A percentile compares a stretch with the other conserved stretches of the same genome.
Evolutionary conservation across 805 yeast genomes (phyloP).

Genomic region (Sugiyamaella lignohabitans): DNA sequence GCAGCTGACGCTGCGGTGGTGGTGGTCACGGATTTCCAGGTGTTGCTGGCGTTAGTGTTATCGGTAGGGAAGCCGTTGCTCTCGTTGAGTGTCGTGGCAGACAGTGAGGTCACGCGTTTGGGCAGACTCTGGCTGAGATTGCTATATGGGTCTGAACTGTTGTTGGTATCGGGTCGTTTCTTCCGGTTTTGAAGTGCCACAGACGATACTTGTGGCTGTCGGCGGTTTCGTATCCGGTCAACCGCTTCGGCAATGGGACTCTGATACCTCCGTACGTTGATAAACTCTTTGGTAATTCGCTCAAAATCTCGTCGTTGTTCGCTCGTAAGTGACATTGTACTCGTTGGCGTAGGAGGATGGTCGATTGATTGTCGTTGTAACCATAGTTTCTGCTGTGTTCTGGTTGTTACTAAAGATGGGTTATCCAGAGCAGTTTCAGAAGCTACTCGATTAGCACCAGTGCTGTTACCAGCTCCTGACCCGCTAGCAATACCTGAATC

Average conservation of each 20-base stretch:
- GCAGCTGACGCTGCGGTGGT: slow-evolving; percentile 16
- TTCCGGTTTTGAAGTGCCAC: background rate
- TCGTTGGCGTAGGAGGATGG: slow-evolving; percentile 11
- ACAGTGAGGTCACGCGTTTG: slow-evolving; percentile 15
- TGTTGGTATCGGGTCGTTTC: background rate
- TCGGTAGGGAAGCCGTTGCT: slow-evolving; percentile 5
- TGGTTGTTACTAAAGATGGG: slow-evolving; percentile 8
- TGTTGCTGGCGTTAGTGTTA: background rate
- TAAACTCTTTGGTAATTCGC: slow-evolving; percentile 65
- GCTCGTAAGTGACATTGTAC: slow-evolving; percentile 4
- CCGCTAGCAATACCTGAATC: no score
- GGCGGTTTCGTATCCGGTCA: slow-evolving; percentile 36
- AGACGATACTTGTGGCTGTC: slow-evolving; percentile 2
- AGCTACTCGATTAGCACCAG: background rate
- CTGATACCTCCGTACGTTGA: slow-evolving; percentile 57
- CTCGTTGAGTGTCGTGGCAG: slow-evolving; percentile 18
- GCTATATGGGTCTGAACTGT: slow-evolving; percentile 5
- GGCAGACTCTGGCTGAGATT: slow-evolving; percentile 16
- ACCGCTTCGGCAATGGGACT: slow-evolving; percentile 67
- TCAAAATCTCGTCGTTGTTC: slow-evolving; percentile 57
- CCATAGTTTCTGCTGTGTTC: slow-evolving; percentile 84
- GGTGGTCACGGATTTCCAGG: slow-evolving; percentile 9
- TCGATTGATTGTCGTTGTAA: slow-evolving; percentile 37
- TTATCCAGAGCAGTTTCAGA: background rate
- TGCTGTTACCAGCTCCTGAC: background rate